Evolutionary conservation across 179 eudicot species (phyloP).

Genomic region (Beta macrorhiza): DNA sequence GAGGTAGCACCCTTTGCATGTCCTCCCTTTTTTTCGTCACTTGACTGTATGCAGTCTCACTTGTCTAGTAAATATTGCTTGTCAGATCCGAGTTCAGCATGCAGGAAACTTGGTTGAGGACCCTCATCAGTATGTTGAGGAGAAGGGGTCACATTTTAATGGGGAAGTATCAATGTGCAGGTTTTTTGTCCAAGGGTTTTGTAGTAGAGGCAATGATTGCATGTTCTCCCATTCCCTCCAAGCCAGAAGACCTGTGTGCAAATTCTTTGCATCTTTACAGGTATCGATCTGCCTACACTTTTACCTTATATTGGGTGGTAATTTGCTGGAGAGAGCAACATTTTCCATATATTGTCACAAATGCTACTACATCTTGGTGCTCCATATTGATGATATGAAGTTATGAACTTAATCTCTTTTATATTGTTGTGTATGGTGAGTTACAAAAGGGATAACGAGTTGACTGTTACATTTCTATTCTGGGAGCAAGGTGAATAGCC

Average conservation of each 20-base stretch:
- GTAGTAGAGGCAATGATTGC: conserved; percentile 74
- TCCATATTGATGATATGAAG: neutral
- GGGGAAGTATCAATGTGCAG: conserved; percentile 56
- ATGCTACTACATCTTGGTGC: neutral
- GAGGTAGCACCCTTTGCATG: conserved; percentile 46
- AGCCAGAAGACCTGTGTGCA: conserved; percentile 67
- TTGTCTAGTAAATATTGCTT: conserved; percentile 12
- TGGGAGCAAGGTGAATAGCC: neutral
- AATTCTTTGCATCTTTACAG: conserved; percentile 71
- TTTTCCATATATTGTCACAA: neutral
- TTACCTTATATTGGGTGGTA: neutral
- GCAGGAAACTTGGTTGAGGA: conserved; percentile 36
- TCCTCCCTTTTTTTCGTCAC: neutral
- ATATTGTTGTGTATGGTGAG: neutral
- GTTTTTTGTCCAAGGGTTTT: conserved; percentile 61
- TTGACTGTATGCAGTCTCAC: conserved; percentile 16
- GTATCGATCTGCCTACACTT: conserved; percentile 36
- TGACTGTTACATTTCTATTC: neutral
- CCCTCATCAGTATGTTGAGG: conserved; percentile 24
- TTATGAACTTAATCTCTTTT: neutral
- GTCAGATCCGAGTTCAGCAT: conserved; percentile 59
- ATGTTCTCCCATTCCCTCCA: conserved; percentile 65
- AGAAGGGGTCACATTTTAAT: conserved; percentile 21
- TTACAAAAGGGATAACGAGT: neutral
- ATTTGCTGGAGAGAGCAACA: conserved; percentile 2